Conservation (phyloP, 2,329 filamentous ascomycete genomes). For the Xylaria sp. region DNA sequence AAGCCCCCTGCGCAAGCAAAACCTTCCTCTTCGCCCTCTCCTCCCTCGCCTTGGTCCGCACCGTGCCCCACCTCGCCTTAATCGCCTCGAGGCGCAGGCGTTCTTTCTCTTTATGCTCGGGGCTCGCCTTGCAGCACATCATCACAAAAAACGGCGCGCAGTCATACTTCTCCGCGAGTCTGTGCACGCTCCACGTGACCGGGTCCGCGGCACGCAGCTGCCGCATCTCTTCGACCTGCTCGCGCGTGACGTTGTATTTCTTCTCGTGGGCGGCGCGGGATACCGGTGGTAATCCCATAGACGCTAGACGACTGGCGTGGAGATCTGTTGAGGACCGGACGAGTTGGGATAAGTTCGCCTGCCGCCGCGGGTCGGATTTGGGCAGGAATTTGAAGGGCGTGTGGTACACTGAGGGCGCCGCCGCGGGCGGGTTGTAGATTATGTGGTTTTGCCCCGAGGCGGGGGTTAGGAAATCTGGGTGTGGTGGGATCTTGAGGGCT, state of each 20-base stretch:
- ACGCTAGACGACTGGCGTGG: neutral
- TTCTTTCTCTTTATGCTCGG: constrained; percentile 54
- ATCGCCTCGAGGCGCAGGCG: constrained; percentile 53
- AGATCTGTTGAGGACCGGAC: constrained; percentile 43
- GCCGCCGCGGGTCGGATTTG: constrained; percentile 58
- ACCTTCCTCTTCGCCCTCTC: constrained; percentile 60
- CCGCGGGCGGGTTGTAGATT: constrained; percentile 63
- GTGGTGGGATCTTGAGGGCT: constrained; percentile 63
- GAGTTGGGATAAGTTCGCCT: constrained; percentile 54
- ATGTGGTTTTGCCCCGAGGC: constrained; percentile 46
- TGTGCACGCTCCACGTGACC: constrained; percentile 58
- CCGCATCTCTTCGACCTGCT: constrained; percentile 66
- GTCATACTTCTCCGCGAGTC: constrained; percentile 59
- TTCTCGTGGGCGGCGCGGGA: constrained; percentile 15
- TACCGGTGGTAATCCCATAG: constrained; percentile 42
- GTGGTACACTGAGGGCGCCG: constrained; percentile 63
- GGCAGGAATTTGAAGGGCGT: constrained; percentile 72
- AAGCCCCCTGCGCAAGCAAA: constrained; percentile 58
- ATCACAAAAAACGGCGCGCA: constrained; percentile 64
- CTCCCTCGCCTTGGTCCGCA: constrained; percentile 58
- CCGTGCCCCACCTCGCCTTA: constrained; percentile 63
- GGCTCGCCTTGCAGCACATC: constrained; percentile 59
- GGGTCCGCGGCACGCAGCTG: constrained; percentile 60
- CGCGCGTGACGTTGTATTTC: constrained; percentile 58
- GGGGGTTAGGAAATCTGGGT: constrained; percentile 60